phyloP scores from a whole-genome alignment of 179 eudicot species.

The Pouteria campechiana region DNA sequence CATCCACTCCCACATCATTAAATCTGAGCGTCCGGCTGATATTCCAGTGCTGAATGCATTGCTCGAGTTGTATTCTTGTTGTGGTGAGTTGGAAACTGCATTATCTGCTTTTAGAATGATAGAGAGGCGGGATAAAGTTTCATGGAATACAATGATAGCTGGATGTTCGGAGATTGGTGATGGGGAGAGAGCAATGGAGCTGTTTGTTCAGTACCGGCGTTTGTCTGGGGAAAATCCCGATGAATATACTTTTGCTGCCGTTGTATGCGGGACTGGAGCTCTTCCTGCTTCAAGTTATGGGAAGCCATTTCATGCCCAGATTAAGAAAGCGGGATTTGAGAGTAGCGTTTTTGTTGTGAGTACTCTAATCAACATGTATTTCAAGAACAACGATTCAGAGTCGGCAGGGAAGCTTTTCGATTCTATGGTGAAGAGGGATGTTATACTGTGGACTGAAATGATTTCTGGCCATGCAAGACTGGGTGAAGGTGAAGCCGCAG shows the following conservation, averaged over 20 bases:
- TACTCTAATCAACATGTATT: slow-evolving; percentile 65
- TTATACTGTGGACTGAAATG: slow-evolving; percentile 85
- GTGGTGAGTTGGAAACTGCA: slow-evolving; percentile 42
- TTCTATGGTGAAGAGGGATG: slow-evolving; percentile 39
- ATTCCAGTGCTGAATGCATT: slow-evolving; percentile 68
- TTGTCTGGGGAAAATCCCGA: slow-evolving; percentile 39
- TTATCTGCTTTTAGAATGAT: slow-evolving; percentile 39
- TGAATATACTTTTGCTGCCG: slow-evolving; percentile 73
- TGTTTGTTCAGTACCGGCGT: slow-evolving; percentile 34
- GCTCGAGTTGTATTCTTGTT: slow-evolving; percentile 77
- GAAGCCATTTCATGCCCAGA: slow-evolving; percentile 57
- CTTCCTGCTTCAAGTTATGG: slow-evolving; percentile 39
- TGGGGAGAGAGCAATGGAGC: slow-evolving; percentile 46
- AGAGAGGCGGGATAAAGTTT: slow-evolving; percentile 48
- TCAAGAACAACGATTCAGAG: slow-evolving; percentile 31
- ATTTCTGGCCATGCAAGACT: slow-evolving; percentile 49
- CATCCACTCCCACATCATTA: slow-evolving; percentile 37
- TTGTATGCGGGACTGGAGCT: slow-evolving; percentile 37
- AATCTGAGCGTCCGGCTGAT: slow-evolving; percentile 41
- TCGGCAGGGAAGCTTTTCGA: slow-evolving; percentile 49
- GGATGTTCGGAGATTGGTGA: slow-evolving; percentile 57
- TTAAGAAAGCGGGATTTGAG: slow-evolving; percentile 36
- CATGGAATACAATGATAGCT: slow-evolving; percentile 80
- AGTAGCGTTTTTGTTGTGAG: slow-evolving; percentile 53
- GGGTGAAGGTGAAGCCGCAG: slow-evolving; percentile 45